Evolutionary conservation across 176 grass and related monocot species (phyloP).

Genomic region (Paspalum notatum): DNA sequence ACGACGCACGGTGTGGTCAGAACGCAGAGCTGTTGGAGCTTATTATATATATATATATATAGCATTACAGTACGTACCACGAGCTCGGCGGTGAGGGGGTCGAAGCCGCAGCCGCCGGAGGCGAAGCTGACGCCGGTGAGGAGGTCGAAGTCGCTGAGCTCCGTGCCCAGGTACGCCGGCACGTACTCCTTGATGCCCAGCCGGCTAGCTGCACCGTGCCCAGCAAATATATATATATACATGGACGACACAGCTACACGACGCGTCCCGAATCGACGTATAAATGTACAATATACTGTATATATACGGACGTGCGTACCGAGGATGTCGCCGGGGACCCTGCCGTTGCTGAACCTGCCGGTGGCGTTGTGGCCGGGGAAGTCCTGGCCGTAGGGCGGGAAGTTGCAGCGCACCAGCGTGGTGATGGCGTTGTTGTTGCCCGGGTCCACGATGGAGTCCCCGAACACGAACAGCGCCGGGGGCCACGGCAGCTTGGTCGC

Average conservation of each 20-base stretch:
- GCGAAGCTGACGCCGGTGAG: slow-evolving; percentile 92
- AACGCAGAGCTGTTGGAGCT: neutral
- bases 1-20: too few species aligned
- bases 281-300: too few species aligned
- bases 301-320: slow-evolving; percentile 34
- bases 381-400: slow-evolving; percentile 74
- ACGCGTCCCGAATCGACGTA: too few species aligned
- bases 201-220: slow-evolving; percentile 55
- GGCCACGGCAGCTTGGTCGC: slow-evolving; percentile 8
- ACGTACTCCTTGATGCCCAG: slow-evolving; percentile 74
- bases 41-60: too few species aligned
- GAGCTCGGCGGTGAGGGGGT: slow-evolving; percentile 77
- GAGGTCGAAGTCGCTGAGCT: slow-evolving; percentile 72
- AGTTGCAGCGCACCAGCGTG: slow-evolving; percentile 53
- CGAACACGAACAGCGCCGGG: slow-evolving; percentile 69
- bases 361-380: slow-evolving; percentile 65
- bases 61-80: slow-evolving; percentile 30
- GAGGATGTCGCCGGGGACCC: slow-evolving; percentile 65
- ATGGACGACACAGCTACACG: too few species aligned
- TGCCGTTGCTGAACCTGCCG: slow-evolving; percentile 85
- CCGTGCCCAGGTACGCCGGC: slow-evolving; percentile 72
- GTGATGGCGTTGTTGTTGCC: slow-evolving; percentile 80
- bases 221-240: neutral
- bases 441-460: slow-evolving; percentile 78
- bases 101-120: slow-evolving; percentile 72